Base-by-base conservation (phyloP, 1,284 basidiomycete species). In the Apiotrichum brassicae region DNA sequence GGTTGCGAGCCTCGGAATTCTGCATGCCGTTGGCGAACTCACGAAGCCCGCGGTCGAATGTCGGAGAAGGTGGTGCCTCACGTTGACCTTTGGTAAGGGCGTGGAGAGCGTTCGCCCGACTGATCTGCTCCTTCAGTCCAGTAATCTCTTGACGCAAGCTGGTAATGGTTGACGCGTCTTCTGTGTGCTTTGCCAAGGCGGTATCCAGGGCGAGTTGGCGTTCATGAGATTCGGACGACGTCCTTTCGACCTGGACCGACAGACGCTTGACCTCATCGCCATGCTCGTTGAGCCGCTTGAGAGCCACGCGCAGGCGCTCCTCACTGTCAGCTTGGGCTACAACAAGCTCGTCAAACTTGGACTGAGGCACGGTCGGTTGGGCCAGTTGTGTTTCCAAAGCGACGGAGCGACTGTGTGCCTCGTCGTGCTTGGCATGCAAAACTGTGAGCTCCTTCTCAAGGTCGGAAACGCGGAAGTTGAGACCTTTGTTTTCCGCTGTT, bases 121-220 rank as follows among this genome's bases (percentile, higher is more conserved):
- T 92, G 58, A 98, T 83, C 70, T 98, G 94, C 69, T 98, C 95
- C 53, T 91, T 87, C 44, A 98, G 77, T 57, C 77, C 84, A 70
- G 85, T 84, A 56, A 98, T 84, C 77, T 99, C 95, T 60, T 82
- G 86, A 72, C 95, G 90, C 64, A 99, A 81, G 0, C 85, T 85
- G 56, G 83, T 77, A 52, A 97, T 89, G 24, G 93, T 85, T 11
- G 85, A 85, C 50, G 77, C 82, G 65, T 94, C 90, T 60, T 93
- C 90, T 13, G 81, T 78, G 46, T 79, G 83, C 57, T 83, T 81
- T 32, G 61, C 76, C 2, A 72, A 55, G 1, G 72, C 74, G 13
- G 66, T 60, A 45, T 76, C 75, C 39, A 75, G 61, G 19, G 80
- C 74, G 59, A 81, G 83, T 64, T 88, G 86, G 61, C 85, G 85